A percentile compares a stretch with the other conserved stretches of the same genome.
Evolutionary conservation across 2,329 filamentous ascomycete genomes (phyloP).

Genomic region (Paecilomyces variotii): DNA sequence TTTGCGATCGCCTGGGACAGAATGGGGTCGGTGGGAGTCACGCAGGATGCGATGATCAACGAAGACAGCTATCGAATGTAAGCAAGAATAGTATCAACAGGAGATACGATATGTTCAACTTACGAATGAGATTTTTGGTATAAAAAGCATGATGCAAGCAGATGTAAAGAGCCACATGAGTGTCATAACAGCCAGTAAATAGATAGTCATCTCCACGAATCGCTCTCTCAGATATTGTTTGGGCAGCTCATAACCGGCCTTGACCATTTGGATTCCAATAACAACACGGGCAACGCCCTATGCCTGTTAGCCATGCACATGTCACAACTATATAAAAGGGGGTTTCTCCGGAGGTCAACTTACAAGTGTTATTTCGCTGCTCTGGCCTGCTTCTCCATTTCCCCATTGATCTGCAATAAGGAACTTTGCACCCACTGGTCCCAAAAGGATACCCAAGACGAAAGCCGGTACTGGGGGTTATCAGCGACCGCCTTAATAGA

Average conservation of each 20-base stretch:
- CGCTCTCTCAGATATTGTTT: slow-evolving; percentile 45
- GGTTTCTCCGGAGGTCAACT: background rate
- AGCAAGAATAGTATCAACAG: background rate
- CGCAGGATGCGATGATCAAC: slow-evolving; percentile 52
- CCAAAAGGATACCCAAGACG: slow-evolving; percentile 46
- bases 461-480: slow-evolving; percentile 45
- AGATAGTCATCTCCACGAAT: slow-evolving; percentile 48
- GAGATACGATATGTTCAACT: background rate
- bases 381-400: slow-evolving; percentile 22
- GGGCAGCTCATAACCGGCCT: slow-evolving; percentile 55
- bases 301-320: background rate
- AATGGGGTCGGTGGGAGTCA: slow-evolving; percentile 56
- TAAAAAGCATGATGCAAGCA: slow-evolving; percentile 46
- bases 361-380: slow-evolving; percentile 36
- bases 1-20: slow-evolving; percentile 56
- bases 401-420: slow-evolving; percentile 38
- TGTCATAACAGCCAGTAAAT: slow-evolving; percentile 53
- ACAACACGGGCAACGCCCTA: slow-evolving; percentile 49
- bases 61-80: slow-evolving; percentile 36
- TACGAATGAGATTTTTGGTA: slow-evolving; percentile 47
- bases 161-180: slow-evolving; percentile 55
- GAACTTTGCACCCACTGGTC: slow-evolving; percentile 48
- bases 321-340: slow-evolving; percentile 4
- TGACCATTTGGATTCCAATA: slow-evolving; percentile 56
- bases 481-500: slow-evolving; percentile 1